A percentile compares a stretch with the other conserved stretches of the same genome.
These are phyloP conservation scores for Cocos nucifera DNA, from an alignment of 176 grass and related monocot genomes.

Conservation along the genomic window DNA sequence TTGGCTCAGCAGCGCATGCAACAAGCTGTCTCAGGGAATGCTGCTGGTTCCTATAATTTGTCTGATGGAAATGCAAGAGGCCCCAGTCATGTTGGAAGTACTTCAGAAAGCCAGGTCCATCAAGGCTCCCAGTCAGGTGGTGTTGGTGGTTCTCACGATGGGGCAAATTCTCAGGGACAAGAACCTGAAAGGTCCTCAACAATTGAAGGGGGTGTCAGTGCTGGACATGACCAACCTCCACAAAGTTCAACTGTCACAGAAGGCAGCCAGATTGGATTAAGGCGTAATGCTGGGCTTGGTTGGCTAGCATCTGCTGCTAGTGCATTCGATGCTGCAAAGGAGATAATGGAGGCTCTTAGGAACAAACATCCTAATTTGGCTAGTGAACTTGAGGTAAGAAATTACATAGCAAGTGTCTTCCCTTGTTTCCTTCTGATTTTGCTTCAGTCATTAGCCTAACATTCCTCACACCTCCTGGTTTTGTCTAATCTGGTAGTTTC, in stretches of 20 bases:
- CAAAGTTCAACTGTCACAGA: constrained; percentile 49
- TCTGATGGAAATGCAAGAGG: constrained; percentile 29
- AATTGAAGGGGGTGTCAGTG: constrained; percentile 41
- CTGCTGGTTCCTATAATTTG: constrained; percentile 44
- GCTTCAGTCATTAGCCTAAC: background rate
- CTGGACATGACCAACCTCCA: constrained; percentile 56
- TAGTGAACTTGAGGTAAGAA: constrained; percentile 46
- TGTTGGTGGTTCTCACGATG: constrained; percentile 63
- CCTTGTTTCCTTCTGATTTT: background rate
- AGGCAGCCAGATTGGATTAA: constrained; percentile 37
- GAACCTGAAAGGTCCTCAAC: constrained; percentile 57
- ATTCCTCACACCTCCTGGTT: too few relatives aligned
- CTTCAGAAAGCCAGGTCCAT: constrained; percentile 56
- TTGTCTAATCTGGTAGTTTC: too few relatives aligned
- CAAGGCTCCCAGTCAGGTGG: constrained; percentile 44
- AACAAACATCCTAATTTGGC: constrained; percentile 67
- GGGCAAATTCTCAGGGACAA: constrained; percentile 57
- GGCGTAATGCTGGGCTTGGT: constrained; percentile 59
- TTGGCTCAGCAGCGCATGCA: constrained; percentile 87
- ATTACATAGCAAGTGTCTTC: background rate
- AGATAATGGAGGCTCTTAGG: constrained; percentile 99
- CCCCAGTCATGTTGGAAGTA: constrained; percentile 32
- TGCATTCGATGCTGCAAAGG: constrained; percentile 99
- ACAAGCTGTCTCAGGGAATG: constrained; percentile 69
- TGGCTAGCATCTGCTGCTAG: constrained; percentile 71